Evolutionary conservation across 306 rosid species (phyloP).

Genomic region (Urtica urens): DNA sequence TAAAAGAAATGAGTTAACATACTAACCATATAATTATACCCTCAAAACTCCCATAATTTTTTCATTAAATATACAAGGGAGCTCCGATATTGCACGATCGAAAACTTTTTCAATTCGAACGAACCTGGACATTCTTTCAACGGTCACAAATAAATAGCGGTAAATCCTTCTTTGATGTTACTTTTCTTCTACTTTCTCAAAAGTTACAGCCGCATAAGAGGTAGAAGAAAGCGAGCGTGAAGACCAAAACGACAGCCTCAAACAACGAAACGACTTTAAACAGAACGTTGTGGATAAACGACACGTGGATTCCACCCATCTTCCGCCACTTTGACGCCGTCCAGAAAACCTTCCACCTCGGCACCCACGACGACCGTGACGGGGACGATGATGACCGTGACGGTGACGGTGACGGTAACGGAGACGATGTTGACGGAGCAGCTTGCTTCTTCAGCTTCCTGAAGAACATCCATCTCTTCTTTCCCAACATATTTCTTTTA

Average conservation of each 20-base stretch:
- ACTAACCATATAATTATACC: too few species aligned
- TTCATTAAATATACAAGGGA: too few species aligned
- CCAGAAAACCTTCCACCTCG: slow-evolving; percentile 33
- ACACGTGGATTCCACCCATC: slow-evolving; percentile 24
- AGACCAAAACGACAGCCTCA: slow-evolving; percentile 42
- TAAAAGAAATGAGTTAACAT: too few species aligned
- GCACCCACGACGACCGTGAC: neutral
- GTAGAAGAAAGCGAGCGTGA: slow-evolving; percentile 36
- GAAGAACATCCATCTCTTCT: slow-evolving; percentile 35
- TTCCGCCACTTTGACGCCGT: slow-evolving; percentile 44
- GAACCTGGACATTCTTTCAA: too few species aligned
- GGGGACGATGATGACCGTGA: neutral
- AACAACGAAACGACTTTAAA: slow-evolving; percentile 47
- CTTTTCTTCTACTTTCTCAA: too few species aligned
- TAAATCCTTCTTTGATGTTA: too few species aligned
- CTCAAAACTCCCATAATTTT: too few species aligned
- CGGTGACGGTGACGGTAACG: neutral
- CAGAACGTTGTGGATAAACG: slow-evolving; percentile 37
- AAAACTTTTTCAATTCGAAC: too few species aligned
- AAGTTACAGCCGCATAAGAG: slow-evolving; percentile 59
- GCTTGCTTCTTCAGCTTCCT: slow-evolving; percentile 35
- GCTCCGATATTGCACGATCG: too few species aligned
- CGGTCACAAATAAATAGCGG: too few species aligned
- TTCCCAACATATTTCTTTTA: slow-evolving; percentile 15
- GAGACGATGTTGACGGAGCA: neutral